Conservation (phyloP, 352 stramenopile genomes). For the Phytophthora citricola region DNA sequence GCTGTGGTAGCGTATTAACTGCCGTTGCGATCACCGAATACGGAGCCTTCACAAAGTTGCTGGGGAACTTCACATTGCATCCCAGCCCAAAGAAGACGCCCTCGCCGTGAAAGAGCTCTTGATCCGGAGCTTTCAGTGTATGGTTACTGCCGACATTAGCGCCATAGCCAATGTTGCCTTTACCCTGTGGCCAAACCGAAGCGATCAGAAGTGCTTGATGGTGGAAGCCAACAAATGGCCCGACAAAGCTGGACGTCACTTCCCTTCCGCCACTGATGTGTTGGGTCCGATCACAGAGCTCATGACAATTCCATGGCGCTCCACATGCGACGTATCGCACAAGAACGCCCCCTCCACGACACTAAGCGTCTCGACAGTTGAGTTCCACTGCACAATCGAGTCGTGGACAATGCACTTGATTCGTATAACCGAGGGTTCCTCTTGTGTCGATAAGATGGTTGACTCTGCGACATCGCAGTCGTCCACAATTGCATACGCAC, state of each 20-base stretch:
- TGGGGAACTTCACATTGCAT: slow-evolving; percentile 95
- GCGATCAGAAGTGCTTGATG: slow-evolving; percentile 94
- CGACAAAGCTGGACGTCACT: slow-evolving; percentile 91
- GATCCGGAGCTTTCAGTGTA: slow-evolving; percentile 90
- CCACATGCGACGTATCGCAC: slow-evolving; percentile 79
- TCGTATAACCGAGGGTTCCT: slow-evolving; percentile 51
- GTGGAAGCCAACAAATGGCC: slow-evolving; percentile 95
- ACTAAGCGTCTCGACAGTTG: slow-evolving; percentile 66
- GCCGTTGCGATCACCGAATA: slow-evolving; percentile 97
- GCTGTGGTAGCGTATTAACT: slow-evolving; percentile 90
- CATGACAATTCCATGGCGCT: slow-evolving; percentile 86
- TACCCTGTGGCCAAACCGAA: slow-evolving; percentile 91
- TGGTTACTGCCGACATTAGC: slow-evolving; percentile 98
- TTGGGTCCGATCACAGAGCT: slow-evolving; percentile 89
- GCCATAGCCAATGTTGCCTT: slow-evolving; percentile 94
- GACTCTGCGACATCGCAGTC: slow-evolving; percentile 65
- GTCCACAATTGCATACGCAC: slow-evolving; percentile 56
- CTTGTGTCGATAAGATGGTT: slow-evolving; percentile 70
- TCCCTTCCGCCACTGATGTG: slow-evolving; percentile 91
- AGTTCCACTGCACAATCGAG: slow-evolving; percentile 78
- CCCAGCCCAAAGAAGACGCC: slow-evolving; percentile 96
- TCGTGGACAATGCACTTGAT: slow-evolving; percentile 72
- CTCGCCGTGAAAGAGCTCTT: slow-evolving; percentile 94
- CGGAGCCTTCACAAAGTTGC: slow-evolving; percentile 90
- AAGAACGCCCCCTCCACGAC: slow-evolving; percentile 76